phyloP scores from a whole-genome alignment of 306 rosid genomes.

The Cucurbita argyrosperma region DNA sequence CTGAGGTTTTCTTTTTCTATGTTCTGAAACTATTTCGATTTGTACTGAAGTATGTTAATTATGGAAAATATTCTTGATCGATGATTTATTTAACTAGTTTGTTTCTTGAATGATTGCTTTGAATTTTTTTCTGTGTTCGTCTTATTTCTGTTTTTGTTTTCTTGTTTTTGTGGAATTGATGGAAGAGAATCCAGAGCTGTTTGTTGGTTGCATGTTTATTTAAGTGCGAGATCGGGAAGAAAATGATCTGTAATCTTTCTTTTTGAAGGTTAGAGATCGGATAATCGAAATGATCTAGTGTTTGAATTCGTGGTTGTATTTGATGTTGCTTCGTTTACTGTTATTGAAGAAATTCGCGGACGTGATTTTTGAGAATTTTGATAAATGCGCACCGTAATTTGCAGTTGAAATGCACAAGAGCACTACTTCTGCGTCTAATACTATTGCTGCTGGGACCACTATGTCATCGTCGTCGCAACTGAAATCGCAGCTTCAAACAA shows the following conservation, averaged over 20 bases:
- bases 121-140: background rate
- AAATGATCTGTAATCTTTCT: background rate
- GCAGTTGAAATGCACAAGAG: slow-evolving; percentile 37
- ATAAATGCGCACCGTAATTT: background rate
- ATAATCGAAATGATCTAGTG: background rate
- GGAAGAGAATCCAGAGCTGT: background rate
- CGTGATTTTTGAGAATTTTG: background rate
- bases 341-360: background rate
- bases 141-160: background rate
- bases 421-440: slow-evolving; percentile 22
- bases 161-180: background rate
- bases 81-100: background rate
- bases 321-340: background rate
- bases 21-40: background rate
- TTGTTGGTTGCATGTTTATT: background rate
- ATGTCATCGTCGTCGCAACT: slow-evolving; percentile 11
- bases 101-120: background rate
- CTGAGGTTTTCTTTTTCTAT: background rate
- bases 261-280: background rate
- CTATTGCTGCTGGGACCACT: slow-evolving; percentile 17
- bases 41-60: background rate
- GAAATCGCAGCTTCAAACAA: slow-evolving; percentile 20
- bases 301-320: background rate
- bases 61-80: background rate
- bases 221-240: background rate